A percentile compares a stretch with the other conserved stretches of the same genome.
Evolutionary conservation across 768 basidiomycete species (phyloP).

Genomic region (Asterophora parasitica): DNA sequence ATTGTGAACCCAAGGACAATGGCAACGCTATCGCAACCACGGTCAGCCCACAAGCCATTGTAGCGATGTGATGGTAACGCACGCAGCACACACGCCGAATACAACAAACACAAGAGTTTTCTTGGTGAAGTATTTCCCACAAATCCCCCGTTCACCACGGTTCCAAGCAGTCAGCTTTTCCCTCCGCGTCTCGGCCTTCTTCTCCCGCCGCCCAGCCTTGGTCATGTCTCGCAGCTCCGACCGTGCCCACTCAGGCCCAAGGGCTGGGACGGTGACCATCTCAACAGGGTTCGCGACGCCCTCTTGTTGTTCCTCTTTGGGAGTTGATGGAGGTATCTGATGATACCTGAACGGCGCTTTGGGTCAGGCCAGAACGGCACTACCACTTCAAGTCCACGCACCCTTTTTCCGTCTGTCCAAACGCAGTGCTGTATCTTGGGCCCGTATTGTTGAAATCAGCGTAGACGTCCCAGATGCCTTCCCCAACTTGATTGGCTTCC

Average conservation of each 20-base stretch:
- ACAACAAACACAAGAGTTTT: constrained; percentile 65
- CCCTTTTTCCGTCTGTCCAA: constrained; percentile 45
- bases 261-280: constrained; percentile 86
- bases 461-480: constrained; percentile 71
- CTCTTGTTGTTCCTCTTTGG: constrained; percentile 33
- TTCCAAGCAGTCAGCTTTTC: constrained; percentile 73
- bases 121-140: constrained; percentile 74
- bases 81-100: constrained; percentile 56
- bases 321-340: constrained; percentile 33
- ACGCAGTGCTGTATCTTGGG: constrained; percentile 67
- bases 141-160: constrained; percentile 74
- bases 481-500: constrained; percentile 33
- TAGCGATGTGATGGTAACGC: too few species aligned
- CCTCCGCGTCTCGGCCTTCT: constrained; percentile 45
- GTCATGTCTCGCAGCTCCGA: constrained; percentile 76
- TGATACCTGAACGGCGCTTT: constrained; percentile 34
- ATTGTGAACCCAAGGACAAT: constrained; percentile 74
- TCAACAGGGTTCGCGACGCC: constrained; percentile 56
- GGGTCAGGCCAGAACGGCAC: constrained; percentile 2
- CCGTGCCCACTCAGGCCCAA: constrained; percentile 87
- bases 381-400: constrained; percentile 24
- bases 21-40: constrained; percentile 43
- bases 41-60: constrained; percentile 4
- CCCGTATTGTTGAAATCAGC: constrained; percentile 89
- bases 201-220: constrained; percentile 62